Conservation (phyloP, 768 basidiomycete species). For the Boletus bicolor region DNA sequence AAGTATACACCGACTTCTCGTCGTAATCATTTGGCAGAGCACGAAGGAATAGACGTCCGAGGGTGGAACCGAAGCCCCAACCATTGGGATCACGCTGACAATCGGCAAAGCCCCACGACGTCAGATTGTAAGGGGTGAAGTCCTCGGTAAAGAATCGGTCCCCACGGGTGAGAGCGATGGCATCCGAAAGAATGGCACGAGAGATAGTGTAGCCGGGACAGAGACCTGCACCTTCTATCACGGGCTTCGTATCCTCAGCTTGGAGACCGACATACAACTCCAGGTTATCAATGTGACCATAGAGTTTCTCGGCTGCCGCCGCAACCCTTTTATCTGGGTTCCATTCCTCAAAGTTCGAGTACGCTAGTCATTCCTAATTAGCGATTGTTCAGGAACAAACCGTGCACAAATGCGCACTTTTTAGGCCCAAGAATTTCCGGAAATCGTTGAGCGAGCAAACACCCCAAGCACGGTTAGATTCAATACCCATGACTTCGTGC, state of each 20-base stretch:
- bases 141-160: constrained; percentile 82
- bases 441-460: constrained; percentile 85
- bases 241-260: constrained; percentile 72
- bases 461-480: constrained; percentile 73
- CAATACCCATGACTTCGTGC: constrained; percentile 84
- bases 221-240: constrained; percentile 76
- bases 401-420: constrained; percentile 43
- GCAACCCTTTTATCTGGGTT: constrained; percentile 70
- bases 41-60: constrained; percentile 72
- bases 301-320: constrained; percentile 70
- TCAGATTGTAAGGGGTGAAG: constrained; percentile 76
- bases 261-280: constrained; percentile 82
- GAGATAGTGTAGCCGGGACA: constrained; percentile 86
- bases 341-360: constrained; percentile 74
- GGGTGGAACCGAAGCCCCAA: constrained; percentile 67
- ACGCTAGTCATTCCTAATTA: constrained; percentile 42
- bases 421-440: constrained; percentile 75
- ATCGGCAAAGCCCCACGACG: constrained; percentile 82
- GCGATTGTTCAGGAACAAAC: neutral
- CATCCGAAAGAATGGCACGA: constrained; percentile 82
- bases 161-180: constrained; percentile 82
- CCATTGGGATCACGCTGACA: constrained; percentile 71
- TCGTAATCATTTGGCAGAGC: constrained; percentile 68
- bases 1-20: constrained; percentile 71
- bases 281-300: constrained; percentile 70